These are phyloP conservation scores for Phytopythium cucurbitacearum DNA, from an alignment of 352 stramenopile genomes.

Conservation along the genomic window DNA sequence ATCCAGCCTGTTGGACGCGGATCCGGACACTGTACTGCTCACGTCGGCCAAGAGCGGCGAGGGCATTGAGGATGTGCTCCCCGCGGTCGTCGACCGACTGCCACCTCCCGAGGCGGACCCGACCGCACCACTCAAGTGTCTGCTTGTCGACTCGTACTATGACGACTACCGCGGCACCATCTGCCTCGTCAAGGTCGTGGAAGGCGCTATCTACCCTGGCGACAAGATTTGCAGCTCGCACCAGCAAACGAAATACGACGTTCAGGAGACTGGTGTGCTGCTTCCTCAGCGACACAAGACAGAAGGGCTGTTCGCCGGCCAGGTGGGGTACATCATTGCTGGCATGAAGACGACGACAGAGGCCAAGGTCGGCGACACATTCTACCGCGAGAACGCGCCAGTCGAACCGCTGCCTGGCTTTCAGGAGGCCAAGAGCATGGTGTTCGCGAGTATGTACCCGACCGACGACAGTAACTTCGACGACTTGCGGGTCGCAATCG, in stretches of 20 bases:
- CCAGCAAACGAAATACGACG: constrained; percentile 87
- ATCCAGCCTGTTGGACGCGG: constrained; percentile 79
- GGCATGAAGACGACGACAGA: constrained; percentile 97
- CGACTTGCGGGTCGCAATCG: constrained; percentile 93
- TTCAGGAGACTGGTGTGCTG: constrained; percentile 96
- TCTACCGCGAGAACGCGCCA: constrained; percentile 60
- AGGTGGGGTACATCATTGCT: constrained; percentile 97
- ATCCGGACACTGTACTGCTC: constrained; percentile 93
- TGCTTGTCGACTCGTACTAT: constrained; percentile 98
- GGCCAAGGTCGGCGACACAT: constrained; percentile 90
- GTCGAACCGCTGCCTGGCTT: constrained; percentile 74
- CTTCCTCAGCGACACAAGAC: constrained; percentile 84
- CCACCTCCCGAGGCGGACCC: constrained; percentile 31
- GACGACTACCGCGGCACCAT: constrained; percentile 94
- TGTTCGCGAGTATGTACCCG: constrained; percentile 99
- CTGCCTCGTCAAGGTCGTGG: constrained; percentile 93
- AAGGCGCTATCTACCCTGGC: constrained; percentile 86
- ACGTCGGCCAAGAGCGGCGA: constrained; percentile 95
- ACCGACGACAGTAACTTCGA: constrained; percentile 96
- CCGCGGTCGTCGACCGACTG: constrained; percentile 76
- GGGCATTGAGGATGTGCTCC: constrained; percentile 83
- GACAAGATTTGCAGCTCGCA: constrained; percentile 76
- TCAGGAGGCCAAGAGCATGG: constrained; percentile 90
- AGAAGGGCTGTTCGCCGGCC: constrained; percentile 77
- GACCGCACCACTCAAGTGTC: constrained; percentile 76